phyloP scores from a whole-genome alignment of 129 eudicot genomes.

The Arctium lappa region DNA sequence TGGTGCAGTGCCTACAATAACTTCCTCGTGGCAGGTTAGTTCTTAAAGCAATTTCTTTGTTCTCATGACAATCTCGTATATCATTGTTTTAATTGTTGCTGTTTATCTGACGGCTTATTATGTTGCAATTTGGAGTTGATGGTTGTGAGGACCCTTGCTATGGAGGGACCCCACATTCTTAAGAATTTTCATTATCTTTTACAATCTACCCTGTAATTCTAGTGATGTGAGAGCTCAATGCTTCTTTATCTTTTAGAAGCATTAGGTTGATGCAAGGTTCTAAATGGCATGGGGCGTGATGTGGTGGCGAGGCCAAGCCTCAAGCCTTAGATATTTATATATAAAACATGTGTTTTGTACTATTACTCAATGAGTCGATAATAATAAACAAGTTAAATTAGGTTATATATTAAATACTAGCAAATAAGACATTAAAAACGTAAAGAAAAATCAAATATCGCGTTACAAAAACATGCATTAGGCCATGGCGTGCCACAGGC shows the following conservation, averaged over 20 bases:
- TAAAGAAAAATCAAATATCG: too few species aligned
- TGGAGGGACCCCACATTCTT: background rate
- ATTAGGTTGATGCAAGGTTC: background rate
- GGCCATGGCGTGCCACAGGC: too few species aligned
- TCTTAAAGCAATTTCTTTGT: conserved; percentile 9
- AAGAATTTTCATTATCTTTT: background rate
- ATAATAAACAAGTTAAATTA: too few species aligned
- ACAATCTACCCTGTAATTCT: background rate
- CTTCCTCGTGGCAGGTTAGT: conserved; percentile 98
- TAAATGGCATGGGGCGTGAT: too few species aligned
- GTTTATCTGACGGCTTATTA: conserved; percentile 1
- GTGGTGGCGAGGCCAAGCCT: too few species aligned
- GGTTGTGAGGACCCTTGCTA: background rate
- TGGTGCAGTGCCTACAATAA: conserved; percentile 97
- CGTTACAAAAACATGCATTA: too few species aligned
- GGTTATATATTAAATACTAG: too few species aligned
- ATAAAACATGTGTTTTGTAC: too few species aligned
- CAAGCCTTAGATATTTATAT: too few species aligned
- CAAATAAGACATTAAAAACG: too few species aligned
- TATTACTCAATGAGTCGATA: too few species aligned
- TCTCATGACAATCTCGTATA: background rate
- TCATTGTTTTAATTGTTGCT: conserved; percentile 2
- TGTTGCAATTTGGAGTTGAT: conserved; percentile 2
- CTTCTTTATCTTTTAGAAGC: background rate
- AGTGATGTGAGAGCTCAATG: background rate